Percentiles rank a stretch among this genome's conserved stretches.
These are phyloP conservation scores for Zygosaccharomyces gambellarensis DNA, from an alignment of 805 yeast genomes.

Conservation along the genomic window DNA sequence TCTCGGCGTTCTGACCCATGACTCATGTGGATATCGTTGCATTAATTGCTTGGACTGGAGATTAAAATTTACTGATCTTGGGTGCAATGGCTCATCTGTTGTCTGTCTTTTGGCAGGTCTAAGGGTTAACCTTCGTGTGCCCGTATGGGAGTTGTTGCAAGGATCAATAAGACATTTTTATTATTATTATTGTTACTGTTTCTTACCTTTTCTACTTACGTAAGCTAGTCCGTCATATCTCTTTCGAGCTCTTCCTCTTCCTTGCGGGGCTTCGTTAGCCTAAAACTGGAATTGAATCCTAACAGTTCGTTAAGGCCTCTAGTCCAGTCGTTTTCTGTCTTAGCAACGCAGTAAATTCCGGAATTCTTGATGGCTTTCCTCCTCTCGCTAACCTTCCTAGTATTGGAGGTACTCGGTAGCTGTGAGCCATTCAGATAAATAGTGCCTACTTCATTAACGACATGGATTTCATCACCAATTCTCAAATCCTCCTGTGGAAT, in stretches of 20 bases:
- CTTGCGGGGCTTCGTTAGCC: constrained; percentile 34
- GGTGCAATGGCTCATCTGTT: constrained; percentile 67
- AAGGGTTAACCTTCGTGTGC: constrained; percentile 73
- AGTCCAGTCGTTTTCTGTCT: constrained; percentile 86
- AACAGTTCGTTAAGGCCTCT: constrained; percentile 79
- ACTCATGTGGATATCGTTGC: constrained; percentile 51
- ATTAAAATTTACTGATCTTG: constrained; percentile 54
- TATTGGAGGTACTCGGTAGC: constrained; percentile 37
- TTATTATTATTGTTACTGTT: constrained; percentile 7
- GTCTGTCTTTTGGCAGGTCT: constrained; percentile 43
- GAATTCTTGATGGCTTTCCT: constrained; percentile 30
- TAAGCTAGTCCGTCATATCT: constrained; percentile 3
- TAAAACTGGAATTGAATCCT: constrained; percentile 84
- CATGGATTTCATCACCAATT: constrained; percentile 77
- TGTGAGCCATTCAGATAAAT: constrained; percentile 49
- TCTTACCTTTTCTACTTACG: background rate
- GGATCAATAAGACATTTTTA: constrained; percentile 40
- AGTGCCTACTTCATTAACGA: constrained; percentile 60
- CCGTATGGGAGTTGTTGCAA: constrained; percentile 64
- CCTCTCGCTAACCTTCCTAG: constrained; percentile 12
- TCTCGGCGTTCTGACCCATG: constrained; percentile 66
- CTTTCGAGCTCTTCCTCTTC: constrained; percentile 8
- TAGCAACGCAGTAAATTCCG: constrained; percentile 87
- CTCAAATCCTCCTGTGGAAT: constrained; percentile 61
- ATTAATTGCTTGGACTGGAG: constrained; percentile 53